Conservation (phyloP, 257 asterid species). For the Ilex asprella region DNA sequence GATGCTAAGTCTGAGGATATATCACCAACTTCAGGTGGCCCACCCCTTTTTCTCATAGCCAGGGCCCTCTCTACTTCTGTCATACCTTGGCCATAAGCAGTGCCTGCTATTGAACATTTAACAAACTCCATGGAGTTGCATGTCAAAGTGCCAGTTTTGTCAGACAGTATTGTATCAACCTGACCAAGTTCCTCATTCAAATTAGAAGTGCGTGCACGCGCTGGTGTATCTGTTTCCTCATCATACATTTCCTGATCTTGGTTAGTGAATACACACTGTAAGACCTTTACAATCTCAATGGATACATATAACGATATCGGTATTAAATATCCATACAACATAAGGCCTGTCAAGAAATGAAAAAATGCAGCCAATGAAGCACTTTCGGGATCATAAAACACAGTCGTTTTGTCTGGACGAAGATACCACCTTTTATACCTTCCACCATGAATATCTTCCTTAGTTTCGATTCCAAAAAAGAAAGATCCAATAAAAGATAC, state of each 20-base stretch:
- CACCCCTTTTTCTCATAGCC: constrained; percentile 50
- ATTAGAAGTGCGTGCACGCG: constrained; percentile 90
- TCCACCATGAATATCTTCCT: constrained; percentile 40
- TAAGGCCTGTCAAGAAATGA: constrained; percentile 89
- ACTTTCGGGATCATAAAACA: constrained; percentile 52
- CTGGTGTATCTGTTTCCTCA: constrained; percentile 75
- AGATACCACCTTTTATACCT: constrained; percentile 83
- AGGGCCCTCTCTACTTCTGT: constrained; percentile 89
- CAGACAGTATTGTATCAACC: constrained; percentile 83
- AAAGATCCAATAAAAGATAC: constrained; percentile 74
- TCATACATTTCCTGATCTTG: constrained; percentile 82
- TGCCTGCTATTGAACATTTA: constrained; percentile 80
- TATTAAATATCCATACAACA: constrained; percentile 85
- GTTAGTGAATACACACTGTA: constrained; percentile 77
- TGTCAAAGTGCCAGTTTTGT: constrained; percentile 92
- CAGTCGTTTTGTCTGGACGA: constrained; percentile 50
- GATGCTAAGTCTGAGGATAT: constrained; percentile 17
- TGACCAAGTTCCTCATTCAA: constrained; percentile 96
- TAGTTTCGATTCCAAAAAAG: constrained; percentile 72
- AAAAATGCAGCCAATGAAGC: constrained; percentile 59
- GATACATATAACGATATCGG: constrained; percentile 97
- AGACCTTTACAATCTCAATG: constrained; percentile 86
- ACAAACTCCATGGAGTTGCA: constrained; percentile 97
- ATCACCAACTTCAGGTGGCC: constrained; percentile 23
- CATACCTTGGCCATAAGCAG: constrained; percentile 84